Evolutionary conservation across 331 rosid species (phyloP).

Genomic region (Malus hybrid): DNA sequence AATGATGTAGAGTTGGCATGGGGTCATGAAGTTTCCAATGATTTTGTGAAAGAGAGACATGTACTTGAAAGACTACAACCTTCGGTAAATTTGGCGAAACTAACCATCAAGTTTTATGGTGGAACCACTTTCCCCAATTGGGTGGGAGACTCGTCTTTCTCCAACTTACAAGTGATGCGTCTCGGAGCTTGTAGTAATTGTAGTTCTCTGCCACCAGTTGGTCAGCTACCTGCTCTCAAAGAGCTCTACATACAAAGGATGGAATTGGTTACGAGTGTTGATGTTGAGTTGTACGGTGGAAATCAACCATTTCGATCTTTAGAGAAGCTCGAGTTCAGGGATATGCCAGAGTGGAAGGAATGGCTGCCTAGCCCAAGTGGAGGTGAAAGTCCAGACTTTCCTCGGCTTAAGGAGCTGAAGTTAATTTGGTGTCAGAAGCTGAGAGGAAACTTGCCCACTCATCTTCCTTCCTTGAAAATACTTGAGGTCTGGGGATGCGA

Average conservation of each 20-base stretch:
- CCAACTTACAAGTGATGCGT: background rate
- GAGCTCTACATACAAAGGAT: background rate
- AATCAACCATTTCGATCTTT: background rate
- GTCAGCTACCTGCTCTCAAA: slow-evolving; percentile 2
- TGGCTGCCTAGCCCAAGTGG: background rate
- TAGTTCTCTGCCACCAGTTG: background rate
- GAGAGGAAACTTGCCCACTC: background rate
- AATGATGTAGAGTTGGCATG: background rate
- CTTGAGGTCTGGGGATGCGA: background rate
- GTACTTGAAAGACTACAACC: slow-evolving; percentile 19
- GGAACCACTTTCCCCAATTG: background rate
- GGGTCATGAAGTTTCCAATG: background rate
- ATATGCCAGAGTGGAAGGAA: background rate
- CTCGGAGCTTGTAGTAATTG: background rate
- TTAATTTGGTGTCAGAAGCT: background rate
- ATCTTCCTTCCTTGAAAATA: background rate
- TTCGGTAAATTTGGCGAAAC: slow-evolving; percentile 4
- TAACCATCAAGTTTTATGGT: background rate
- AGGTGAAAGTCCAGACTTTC: background rate
- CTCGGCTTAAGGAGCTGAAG: background rate
- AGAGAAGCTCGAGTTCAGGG: background rate
- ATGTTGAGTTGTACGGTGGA: background rate
- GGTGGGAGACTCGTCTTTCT: background rate
- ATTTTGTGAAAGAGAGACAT: background rate
- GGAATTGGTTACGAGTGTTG: background rate